Base-by-base conservation (phyloP, 768 basidiomycete genomes). In the Collybia nuda region DNA sequence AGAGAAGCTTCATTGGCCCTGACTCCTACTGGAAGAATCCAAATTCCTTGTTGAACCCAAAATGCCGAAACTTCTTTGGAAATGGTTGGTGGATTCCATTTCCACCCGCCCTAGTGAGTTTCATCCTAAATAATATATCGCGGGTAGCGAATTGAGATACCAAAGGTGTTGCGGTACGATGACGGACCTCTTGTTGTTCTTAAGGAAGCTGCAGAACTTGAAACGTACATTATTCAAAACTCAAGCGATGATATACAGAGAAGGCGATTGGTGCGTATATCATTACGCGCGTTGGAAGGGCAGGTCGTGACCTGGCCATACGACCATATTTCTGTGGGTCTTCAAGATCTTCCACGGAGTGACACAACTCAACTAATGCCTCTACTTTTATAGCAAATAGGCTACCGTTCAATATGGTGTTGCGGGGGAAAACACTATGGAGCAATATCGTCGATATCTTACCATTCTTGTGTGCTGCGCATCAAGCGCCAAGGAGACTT, bases 61-160 rank as follows among this genome's bases (percentile, higher is more conserved):
- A 71, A 0, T 72, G 78, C 48, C 72, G 69, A 2, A 76, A 73
- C 38, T 80, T 70, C 61, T 92, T 90, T 61, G 89, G 89, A 7
- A 86, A 88, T 53, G 81, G 86, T 7, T 90, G 87, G 84, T 84
- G 85, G 78, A 76, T 89, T 23, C 87, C 88, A 2, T 91, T 92
- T 58, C 89, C 89, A 0, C 86, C 88, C 0, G 81, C 84, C 0
- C 67, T 88, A 47, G 85, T 84, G 56, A 47, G 74, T 72, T 17
- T 18, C 17, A 51, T 2, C 37, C 24, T 12, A 35, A 47, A 32
- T 37, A 15, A 22, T 32, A 36, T 26, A 22, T 18, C 15, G 6
- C 9, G 3, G 29, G 18, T 29, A 6, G 36, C 40, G 19, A 43
- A 51, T 48, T 53, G 50, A 40, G 11, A 6, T 32, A 22, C 45